phyloP scores from a whole-genome alignment of 495 filamentous ascomycete species.

The Penicillium coprophilum region DNA sequence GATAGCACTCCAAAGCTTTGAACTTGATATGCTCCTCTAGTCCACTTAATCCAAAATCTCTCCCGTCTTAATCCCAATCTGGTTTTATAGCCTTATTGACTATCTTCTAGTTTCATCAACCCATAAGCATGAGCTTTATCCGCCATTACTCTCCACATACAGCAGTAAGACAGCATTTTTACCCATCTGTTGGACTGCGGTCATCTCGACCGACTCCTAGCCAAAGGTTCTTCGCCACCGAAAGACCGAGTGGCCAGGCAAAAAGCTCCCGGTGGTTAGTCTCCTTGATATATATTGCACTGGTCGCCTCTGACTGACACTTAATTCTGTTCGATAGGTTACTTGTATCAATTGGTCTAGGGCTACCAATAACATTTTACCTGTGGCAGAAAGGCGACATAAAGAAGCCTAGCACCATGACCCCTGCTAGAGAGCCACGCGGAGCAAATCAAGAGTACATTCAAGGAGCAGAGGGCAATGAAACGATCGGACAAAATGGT shows the following conservation, averaged over 20 bases:
- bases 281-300: background rate
- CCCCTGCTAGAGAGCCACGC: background rate
- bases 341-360: background rate
- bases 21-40: background rate
- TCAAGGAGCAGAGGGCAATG: background rate
- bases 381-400: background rate
- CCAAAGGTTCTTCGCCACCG: background rate
- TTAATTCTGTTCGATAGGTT: background rate
- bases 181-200: background rate
- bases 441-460: slow-evolving; percentile 6
- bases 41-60: background rate
- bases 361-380: background rate
- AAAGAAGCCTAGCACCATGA: background rate
- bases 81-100: background rate
- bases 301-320: background rate
- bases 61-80: background rate
- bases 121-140: background rate
- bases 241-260: background rate
- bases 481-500: background rate
- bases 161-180: background rate
- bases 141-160: background rate
- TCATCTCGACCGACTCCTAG: background rate
- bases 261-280: background rate
- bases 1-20: background rate
- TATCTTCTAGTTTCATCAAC: background rate